Evolutionary conservation across 1,284 basidiomycete species (phyloP).

Genomic region (Boletus semigastroideus): DNA sequence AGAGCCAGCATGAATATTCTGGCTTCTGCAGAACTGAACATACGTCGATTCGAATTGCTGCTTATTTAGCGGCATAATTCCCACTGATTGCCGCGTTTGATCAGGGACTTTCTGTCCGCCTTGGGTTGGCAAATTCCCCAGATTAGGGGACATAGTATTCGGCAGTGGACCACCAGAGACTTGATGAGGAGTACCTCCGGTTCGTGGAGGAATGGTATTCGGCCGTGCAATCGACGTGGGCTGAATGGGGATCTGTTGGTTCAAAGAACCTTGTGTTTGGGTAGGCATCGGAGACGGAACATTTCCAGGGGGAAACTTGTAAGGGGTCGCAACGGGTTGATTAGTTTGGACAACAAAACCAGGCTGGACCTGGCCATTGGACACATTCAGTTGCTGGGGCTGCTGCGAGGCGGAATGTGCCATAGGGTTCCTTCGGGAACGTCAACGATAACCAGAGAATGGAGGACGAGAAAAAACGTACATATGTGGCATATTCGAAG

Average conservation of each 20-base stretch:
- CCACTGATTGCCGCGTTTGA: slow-evolving; percentile 14
- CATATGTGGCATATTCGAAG: slow-evolving; percentile 28
- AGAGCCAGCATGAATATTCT: slow-evolving; percentile 37
- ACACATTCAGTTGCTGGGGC: slow-evolving; percentile 11
- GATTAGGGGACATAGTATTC: slow-evolving; percentile 26
- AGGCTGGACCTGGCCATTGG: slow-evolving; percentile 23
- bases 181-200: slow-evolving; percentile 34
- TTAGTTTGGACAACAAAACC: slow-evolving; percentile 23
- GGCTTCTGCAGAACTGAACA: slow-evolving; percentile 45
- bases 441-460: slow-evolving; percentile 10
- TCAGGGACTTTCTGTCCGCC: slow-evolving; percentile 26
- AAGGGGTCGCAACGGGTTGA: slow-evolving; percentile 23
- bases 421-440: slow-evolving; percentile 20
- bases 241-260: slow-evolving; percentile 27
- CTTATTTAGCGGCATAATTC: slow-evolving; percentile 45
- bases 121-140: slow-evolving; percentile 23
- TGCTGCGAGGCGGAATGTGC: slow-evolving; percentile 21
- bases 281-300: slow-evolving; percentile 25
- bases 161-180: slow-evolving; percentile 21
- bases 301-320: slow-evolving; percentile 22
- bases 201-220: slow-evolving; percentile 30
- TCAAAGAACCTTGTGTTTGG: slow-evolving; percentile 20
- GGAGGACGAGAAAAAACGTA: slow-evolving; percentile 14
- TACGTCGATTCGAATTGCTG: slow-evolving; percentile 49
- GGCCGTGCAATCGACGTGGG: slow-evolving; percentile 27